Percentiles rank a stretch among this genome's conserved stretches.
Evolutionary conservation across 1,284 basidiomycete species (phyloP).

Genomic region (Megacollybia platyphylla): DNA sequence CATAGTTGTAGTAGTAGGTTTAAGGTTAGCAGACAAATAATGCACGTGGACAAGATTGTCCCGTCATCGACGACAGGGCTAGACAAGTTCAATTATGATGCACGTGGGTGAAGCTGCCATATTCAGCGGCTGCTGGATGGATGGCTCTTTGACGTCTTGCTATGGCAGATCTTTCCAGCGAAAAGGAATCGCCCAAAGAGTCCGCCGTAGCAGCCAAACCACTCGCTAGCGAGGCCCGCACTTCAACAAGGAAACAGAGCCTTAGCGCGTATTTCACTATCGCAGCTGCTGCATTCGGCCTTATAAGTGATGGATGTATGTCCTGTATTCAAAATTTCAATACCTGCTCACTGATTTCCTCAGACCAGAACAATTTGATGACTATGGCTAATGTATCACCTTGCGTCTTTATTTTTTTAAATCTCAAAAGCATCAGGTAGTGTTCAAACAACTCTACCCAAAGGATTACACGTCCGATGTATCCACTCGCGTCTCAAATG

Average conservation of each 20-base stretch:
- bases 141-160: too few relatives aligned
- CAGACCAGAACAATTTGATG: conserved; percentile 63
- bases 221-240: conserved; percentile 2
- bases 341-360: conserved; percentile 3
- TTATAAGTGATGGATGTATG: conserved; percentile 62
- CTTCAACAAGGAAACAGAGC: conserved; percentile 20
- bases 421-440: conserved; percentile 24
- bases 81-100: too few relatives aligned
- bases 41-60: too few relatives aligned
- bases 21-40: too few relatives aligned
- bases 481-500: conserved; percentile 63
- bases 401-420: neutral
- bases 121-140: too few relatives aligned
- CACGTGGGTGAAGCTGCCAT: too few relatives aligned
- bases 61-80: too few relatives aligned
- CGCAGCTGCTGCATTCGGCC: conserved; percentile 48
- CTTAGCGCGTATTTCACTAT: conserved; percentile 52
- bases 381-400: conserved; percentile 44
- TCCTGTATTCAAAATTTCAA: conserved; percentile 6
- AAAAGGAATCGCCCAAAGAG: too few relatives aligned
- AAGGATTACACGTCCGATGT: conserved; percentile 43
- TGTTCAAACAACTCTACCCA: conserved; percentile 52
- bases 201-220: neutral
- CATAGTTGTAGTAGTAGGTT: neutral
- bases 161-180: too few relatives aligned